Evolutionary conservation across 352 stramenopile species (phyloP), one percentile per base, ranked within the genome.

Genomic region (Blastocystis sp.): DNA sequence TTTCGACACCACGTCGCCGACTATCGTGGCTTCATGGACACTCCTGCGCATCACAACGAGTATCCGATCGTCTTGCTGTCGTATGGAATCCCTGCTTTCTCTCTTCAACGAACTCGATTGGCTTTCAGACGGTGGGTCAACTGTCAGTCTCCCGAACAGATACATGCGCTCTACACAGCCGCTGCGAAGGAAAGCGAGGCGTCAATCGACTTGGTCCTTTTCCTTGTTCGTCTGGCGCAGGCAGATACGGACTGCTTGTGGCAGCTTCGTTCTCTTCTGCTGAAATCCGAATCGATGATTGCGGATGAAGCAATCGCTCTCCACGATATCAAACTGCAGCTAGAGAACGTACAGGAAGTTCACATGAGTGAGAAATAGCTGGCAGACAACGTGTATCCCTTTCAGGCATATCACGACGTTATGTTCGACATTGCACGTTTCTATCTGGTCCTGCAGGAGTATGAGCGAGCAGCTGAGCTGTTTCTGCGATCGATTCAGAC

Each of bases 341-440:
- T 84, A 3, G 55, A 47, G 29, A n/a, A 69, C n/a, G 73, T 84
- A 29, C 18, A 29, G 20, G 5, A 47, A 26, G 9, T 50, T 43
- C 20, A 26, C 26, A 13, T 26, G 29, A 9, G 53, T 29, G 7
- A 9, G 2, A 11, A n/a, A 3, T 84, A 84, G 73, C 8, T 66
- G 7, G 47, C 29, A 4, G 20, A 39, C 8, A n/a, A 37, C 6
- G 20, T 66, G 39, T 84, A 66, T 47, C 73, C 73, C 3, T 66
- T 84, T 3, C 29, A 64, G 8, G 47, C 18, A 15, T 64, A n/a
- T 43, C 73, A 61, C 3, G 73, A 84, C 56, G 20, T 61, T 4
- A 54, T 34, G 15, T 84, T 69, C 43, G 73, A 84, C 37, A 26
- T 84, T 29, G 73, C 73, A 29, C 73, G 47, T 15, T 29, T 84